Evolutionary conservation across 23 red algal species (phyloP).

Genomic region (Gracilaria caudata): DNA sequence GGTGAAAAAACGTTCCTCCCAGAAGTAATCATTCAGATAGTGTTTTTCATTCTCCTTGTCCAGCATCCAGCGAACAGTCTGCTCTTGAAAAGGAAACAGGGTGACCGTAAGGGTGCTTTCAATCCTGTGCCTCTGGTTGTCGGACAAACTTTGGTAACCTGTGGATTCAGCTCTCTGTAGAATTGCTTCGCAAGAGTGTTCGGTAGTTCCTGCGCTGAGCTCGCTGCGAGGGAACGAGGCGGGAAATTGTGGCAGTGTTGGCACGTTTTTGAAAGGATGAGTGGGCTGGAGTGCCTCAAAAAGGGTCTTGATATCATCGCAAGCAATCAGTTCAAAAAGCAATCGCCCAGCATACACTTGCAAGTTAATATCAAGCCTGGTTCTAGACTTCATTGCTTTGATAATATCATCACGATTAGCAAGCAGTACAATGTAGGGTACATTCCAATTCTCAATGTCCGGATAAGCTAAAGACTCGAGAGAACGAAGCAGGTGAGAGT

Average conservation of each 20-base stretch:
- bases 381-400: slow-evolving; percentile 2
- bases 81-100: slow-evolving; percentile 58
- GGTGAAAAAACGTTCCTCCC: slow-evolving; percentile 58
- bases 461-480: slow-evolving; percentile 36
- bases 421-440: slow-evolving; percentile 57
- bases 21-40: slow-evolving; percentile 67
- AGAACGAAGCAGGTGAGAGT: slow-evolving; percentile 12
- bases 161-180: slow-evolving; percentile 60
- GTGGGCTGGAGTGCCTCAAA: slow-evolving; percentile 33
- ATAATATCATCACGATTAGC: slow-evolving; percentile 8
- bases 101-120: slow-evolving; percentile 13
- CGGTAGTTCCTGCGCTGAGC: background rate
- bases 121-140: slow-evolving; percentile 36
- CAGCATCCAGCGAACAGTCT: slow-evolving; percentile 68
- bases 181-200: slow-evolving; percentile 21
- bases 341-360: slow-evolving; percentile 55
- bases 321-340: slow-evolving; percentile 66
- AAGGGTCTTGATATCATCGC: slow-evolving; percentile 40
- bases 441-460: slow-evolving; percentile 6
- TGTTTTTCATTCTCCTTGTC: slow-evolving; percentile 58
- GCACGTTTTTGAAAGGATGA: slow-evolving; percentile 24
- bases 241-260: slow-evolving; percentile 3
- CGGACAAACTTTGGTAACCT: slow-evolving; percentile 20
- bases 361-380: background rate
- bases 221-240: slow-evolving; percentile 30